These are phyloP conservation scores for Ophiostoma sp. DNA, from an alignment of 2,329 filamentous ascomycete species.

Conservation along the genomic window DNA sequence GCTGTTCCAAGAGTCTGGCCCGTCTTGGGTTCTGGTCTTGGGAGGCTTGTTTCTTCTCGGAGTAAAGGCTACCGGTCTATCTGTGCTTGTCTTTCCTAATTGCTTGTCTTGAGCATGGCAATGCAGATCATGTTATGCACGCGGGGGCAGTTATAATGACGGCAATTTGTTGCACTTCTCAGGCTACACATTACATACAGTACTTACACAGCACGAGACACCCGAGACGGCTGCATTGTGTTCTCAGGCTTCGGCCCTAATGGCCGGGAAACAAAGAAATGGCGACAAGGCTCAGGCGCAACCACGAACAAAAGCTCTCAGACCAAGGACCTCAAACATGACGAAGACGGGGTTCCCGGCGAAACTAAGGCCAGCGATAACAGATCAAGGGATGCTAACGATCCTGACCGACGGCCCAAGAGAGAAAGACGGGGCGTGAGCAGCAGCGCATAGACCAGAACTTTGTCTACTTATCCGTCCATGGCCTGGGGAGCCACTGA, in stretches of 20 bases:
- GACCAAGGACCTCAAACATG: neutral
- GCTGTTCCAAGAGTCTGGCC: neutral
- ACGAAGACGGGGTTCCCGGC: neutral
- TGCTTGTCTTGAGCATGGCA: neutral
- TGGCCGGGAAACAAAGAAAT: neutral
- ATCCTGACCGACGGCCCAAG: slow-evolving; percentile 4
- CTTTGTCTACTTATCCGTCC: neutral
- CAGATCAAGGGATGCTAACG: neutral
- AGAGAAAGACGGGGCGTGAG: slow-evolving; percentile 9
- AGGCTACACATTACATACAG: neutral
- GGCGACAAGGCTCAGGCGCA: neutral
- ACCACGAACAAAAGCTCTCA: neutral
- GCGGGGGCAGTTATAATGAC: too few species aligned
- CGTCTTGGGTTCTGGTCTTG: neutral
- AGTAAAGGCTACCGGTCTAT: neutral
- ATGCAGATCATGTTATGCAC: neutral
- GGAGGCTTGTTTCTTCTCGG: neutral
- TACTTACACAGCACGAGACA: neutral
- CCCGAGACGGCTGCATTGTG: neutral
- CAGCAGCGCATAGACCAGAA: neutral
- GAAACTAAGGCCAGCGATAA: neutral
- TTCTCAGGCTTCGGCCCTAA: neutral
- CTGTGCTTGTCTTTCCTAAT: neutral
- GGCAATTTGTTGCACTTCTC: too few species aligned
- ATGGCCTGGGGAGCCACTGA: neutral